These are phyloP conservation scores for Saccharomycopsis sp. DNA, from an alignment of 805 yeast genomes.

Conservation along the genomic window DNA sequence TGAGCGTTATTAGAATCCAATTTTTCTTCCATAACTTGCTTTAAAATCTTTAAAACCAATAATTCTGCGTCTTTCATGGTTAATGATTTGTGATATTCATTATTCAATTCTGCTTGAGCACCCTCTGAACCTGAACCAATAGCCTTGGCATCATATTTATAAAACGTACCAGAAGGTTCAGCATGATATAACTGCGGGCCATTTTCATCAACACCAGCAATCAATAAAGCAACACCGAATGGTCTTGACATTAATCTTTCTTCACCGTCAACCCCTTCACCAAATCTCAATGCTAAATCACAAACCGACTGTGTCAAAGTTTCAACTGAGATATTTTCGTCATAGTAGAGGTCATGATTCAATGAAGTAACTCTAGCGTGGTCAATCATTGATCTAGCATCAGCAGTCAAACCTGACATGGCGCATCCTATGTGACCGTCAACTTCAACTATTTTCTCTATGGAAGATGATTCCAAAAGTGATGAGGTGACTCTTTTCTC, in stretches of 20 bases:
- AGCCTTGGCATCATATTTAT: conserved; percentile 96
- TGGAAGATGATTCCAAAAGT: conserved; percentile 82
- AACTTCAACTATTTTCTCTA: conserved; percentile 93
- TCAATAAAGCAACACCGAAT: conserved; percentile 93
- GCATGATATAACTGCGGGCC: conserved; percentile 97
- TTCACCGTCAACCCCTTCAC: conserved; percentile 81
- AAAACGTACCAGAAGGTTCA: conserved; percentile 98
- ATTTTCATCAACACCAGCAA: conserved; percentile 88
- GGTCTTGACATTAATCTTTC: conserved; percentile 94
- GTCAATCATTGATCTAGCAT: conserved; percentile 97
- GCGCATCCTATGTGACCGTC: conserved; percentile 96
- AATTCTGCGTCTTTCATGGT: conserved; percentile 91
- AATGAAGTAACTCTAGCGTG: conserved; percentile 90
- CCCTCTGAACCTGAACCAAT: conserved; percentile 99
- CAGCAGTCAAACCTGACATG: conserved; percentile 97
- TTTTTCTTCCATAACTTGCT: conserved; percentile 99
- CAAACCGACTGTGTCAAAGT: conserved; percentile 94
- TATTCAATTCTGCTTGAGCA: conserved; percentile 95
- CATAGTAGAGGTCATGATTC: conserved; percentile 83
- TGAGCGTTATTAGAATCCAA: conserved; percentile 93
- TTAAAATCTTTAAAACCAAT: conserved; percentile 77
- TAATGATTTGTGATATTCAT: conserved; percentile 89
- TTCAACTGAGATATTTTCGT: conserved; percentile 89
- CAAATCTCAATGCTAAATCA: conserved; percentile 89
- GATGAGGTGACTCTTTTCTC: conserved; percentile 96